Evolutionary conservation across 352 stramenopile species (phyloP), one percentile per base, ranked within the genome.

Genomic region (Pythium volutum): DNA sequence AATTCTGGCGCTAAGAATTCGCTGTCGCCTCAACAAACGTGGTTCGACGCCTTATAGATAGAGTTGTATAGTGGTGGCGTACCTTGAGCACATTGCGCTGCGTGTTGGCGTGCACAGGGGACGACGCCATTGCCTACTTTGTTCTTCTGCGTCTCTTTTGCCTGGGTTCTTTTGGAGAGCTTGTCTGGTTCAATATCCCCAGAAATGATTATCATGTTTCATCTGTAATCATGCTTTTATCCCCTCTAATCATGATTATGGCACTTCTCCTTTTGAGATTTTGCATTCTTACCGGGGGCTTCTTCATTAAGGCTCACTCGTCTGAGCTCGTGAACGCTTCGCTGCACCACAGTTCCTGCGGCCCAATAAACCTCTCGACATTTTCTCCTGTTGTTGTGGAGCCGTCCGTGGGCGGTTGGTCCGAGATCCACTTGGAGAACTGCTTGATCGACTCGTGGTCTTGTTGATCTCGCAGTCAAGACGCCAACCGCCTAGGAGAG

Each of bases 361-460:
- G 25, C 23, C 22, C 25, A 6, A 70, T 50, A 31, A 64, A 62
- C 43, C 62, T 38, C 42, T 70, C 55, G 1, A 22, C 41, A 16
- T 65, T 26, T 2, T 12, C 2, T 0, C 27, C 18, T 6, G 6
- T 3, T 16, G n/a, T 22, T 7, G n/a, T n/a, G n/a, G 36, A 10
- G 5, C 18, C 46, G 16, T 62, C 49, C 0, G n/a, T 56, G 4
- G 62, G 62, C 34, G 62, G 49, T 22, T 70, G 64, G n/a, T 58
- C 48, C 4, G 64, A 70, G 34, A 70, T 70, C 64, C 64, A 70
- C 22, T 66, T 59, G 15, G 64, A 70, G 25, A 70, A 47, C 52
- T 66, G 64, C 46, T 55, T 62, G 51, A 70, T 66, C 15, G 64
- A 64, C 15, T 66, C 57, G 20, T 64, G 56, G 18, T 66, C 56